Base-by-base conservation (phyloP, 805 yeast genomes). In the Candida nanaspora region DNA sequence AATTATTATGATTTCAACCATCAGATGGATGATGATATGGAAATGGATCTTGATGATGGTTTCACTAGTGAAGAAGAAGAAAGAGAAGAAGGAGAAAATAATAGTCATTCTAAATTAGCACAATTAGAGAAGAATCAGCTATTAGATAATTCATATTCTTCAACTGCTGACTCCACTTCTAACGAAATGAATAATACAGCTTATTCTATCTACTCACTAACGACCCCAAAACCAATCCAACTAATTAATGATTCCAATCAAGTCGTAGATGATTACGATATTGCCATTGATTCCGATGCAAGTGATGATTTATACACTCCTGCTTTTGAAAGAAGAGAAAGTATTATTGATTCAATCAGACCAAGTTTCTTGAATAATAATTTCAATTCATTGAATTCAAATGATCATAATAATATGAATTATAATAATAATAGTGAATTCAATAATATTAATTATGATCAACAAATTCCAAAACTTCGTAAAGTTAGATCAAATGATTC, bases 31-130 rank as follows among this genome's bases (percentile, higher is more conserved):
- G 26, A 26, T 18, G 55, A 53, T 33, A 51, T 55, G 57, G 62
- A 57, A 35, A 57, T 58, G 56, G 61, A 56, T 46, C 41, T 53
- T 22, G 61, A 57, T 40, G 61, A 57, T 41, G 59, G 54, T 38
- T 31, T 49, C 37, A 50, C 53, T 48, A 48, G 54, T 38, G 58
- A 51, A 30, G 46, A 51, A 38, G 56, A 47, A 35, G 53, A 51
- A 16, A 53, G 46, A 19, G 48, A 43, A 27, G 38, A 22, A 2
- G 33, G 36, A 15, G 38, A 41, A 22, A 27, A 34, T 22, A 18
- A 34, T 20, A n/a, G n/a, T 19, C 37, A 9, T 19, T 31, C 15
- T 30, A 49, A 53, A 44, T n/a, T n/a, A n/a, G n/a, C n/a, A n/a
- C n/a, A n/a, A n/a, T n/a, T n/a, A n/a, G n/a, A n/a, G n/a, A n/a